Evolutionary conservation across 1,284 basidiomycete genomes (phyloP).

Genomic region (Cryptococcus amylolentus): DNA sequence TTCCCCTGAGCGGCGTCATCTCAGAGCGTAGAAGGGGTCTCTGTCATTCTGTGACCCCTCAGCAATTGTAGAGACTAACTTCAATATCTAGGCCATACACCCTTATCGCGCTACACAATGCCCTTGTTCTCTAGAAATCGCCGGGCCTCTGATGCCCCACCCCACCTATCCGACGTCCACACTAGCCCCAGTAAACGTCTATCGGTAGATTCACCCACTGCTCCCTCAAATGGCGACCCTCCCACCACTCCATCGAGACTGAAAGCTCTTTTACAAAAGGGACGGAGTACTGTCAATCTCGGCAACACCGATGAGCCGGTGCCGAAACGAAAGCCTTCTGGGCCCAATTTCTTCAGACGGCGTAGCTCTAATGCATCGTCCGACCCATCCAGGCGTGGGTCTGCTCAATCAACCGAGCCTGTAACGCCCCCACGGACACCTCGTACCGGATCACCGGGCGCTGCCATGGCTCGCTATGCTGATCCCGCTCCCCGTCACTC

Average conservation of each 20-base stretch:
- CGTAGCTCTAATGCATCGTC: not conserved
- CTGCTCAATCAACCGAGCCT: not conserved
- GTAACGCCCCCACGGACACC: conserved; percentile 1
- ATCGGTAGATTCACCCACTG: conserved; percentile 8
- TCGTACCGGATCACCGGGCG: not conserved
- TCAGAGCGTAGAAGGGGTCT: no score
- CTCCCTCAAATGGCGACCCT: not conserved
- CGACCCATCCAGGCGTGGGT: not conserved
- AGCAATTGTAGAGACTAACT: no score
- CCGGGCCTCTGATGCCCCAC: conserved; percentile 16
- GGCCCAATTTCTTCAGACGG: conserved; percentile 18
- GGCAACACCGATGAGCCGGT: conserved; percentile 9
- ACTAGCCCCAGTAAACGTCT: conserved; percentile 9
- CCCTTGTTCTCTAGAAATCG: conserved; percentile 5
- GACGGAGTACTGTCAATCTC: conserved; percentile 6
- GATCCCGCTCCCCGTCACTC: conserved; percentile 12
- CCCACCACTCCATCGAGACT: conserved; percentile 13
- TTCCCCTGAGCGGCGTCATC: no score
- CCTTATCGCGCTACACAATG: no score
- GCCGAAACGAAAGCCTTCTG: conserved; percentile 13
- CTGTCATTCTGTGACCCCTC: no score
- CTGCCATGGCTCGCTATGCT: conserved; percentile 12
- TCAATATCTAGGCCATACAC: no score
- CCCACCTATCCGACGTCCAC: not conserved
- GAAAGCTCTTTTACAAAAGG: conserved; percentile 16